Evolutionary conservation across 257 asterid species (phyloP), one percentile per base, ranked within the genome.

Genomic region (Vinca minor): DNA sequence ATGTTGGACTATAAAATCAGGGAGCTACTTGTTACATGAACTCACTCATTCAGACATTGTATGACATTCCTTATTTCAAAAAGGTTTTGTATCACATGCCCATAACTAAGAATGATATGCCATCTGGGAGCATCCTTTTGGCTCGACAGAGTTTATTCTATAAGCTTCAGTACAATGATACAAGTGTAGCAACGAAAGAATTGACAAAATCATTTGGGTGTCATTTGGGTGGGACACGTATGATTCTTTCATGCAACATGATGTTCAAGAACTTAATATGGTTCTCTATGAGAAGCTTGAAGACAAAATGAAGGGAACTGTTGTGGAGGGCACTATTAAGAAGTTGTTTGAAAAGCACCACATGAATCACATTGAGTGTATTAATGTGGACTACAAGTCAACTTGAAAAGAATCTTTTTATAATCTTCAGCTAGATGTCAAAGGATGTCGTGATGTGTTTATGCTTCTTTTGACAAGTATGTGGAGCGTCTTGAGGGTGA

Each of bases 271-370:
- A 71, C 90, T 87, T 68, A 87, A 87, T 71, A 77, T 94, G 73
- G 94, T 85, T 65, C 88, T 87, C 12, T 87, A n/a, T n/a, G n/a
- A n/a, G n/a, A n/a, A n/a, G n/a, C n/a, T n/a, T n/a, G n/a, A n/a
- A n/a, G n/a, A n/a, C 78, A 85, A 88, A 78, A 88, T 88, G 96
- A 88, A 86, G 96, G 85, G 94, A 67, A 88, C 96, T 54, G 94
- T 82, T 56, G 94, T 88, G 49, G 96, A 88, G 76, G 96, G 96
- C 68, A 83, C 94, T 36, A 88, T 88, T 74, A 89, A 88, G 70
- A 78, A 82, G 67, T 82, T 88, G 74, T 85, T 88, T 76, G 96
- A 88, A 77, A 94, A 94, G 73, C 94, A 88, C 71, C 91, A 85
- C 73, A 85, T 88, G 94, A 88, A 85, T 73, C 85, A 88, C 67